A percentile compares a stretch with the other conserved stretches of the same genome.
These are phyloP conservation scores for Cladosporium colombiae DNA, from an alignment of 2,329 filamentous ascomycete genomes.

Conservation along the genomic window DNA sequence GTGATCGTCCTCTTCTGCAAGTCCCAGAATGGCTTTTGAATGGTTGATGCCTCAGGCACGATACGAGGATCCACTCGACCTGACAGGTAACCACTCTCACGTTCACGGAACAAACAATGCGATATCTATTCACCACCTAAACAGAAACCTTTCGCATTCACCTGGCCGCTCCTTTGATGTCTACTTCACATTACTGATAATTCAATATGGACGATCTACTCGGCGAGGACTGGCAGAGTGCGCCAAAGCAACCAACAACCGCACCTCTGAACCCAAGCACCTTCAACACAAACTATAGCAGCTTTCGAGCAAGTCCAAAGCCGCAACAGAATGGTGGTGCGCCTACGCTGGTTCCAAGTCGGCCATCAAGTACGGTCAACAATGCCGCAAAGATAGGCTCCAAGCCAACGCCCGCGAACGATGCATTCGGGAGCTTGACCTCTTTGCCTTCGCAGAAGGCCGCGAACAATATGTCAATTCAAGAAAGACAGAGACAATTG, in stretches of 20 bases:
- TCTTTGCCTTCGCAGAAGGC: constrained; percentile 62
- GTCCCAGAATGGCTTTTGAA: too few species aligned
- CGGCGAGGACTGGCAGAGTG: constrained; percentile 50
- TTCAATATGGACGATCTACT: constrained; percentile 51
- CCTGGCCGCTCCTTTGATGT: neutral
- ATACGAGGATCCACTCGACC: too few species aligned
- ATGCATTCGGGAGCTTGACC: constrained; percentile 78
- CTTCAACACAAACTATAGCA: constrained; percentile 35
- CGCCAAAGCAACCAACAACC: constrained; percentile 30
- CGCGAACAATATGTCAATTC: constrained; percentile 68
- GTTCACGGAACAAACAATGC: neutral
- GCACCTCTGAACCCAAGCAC: constrained; percentile 30
- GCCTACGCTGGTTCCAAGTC: constrained; percentile 33
- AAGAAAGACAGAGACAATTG: constrained; percentile 67
- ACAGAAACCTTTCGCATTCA: neutral
- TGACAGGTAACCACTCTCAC: neutral
- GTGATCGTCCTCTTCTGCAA: neutral
- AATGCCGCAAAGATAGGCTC: constrained; percentile 49
- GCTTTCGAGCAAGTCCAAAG: constrained; percentile 41
- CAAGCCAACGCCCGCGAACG: constrained; percentile 57
- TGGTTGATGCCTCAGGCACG: neutral
- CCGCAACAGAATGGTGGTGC: constrained; percentile 40
- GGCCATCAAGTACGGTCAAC: constrained; percentile 44
- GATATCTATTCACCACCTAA: neutral
- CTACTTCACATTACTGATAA: neutral